Conservation (phyloP, 768 basidiomycete species). For the Podaxis carcinomalis region DNA sequence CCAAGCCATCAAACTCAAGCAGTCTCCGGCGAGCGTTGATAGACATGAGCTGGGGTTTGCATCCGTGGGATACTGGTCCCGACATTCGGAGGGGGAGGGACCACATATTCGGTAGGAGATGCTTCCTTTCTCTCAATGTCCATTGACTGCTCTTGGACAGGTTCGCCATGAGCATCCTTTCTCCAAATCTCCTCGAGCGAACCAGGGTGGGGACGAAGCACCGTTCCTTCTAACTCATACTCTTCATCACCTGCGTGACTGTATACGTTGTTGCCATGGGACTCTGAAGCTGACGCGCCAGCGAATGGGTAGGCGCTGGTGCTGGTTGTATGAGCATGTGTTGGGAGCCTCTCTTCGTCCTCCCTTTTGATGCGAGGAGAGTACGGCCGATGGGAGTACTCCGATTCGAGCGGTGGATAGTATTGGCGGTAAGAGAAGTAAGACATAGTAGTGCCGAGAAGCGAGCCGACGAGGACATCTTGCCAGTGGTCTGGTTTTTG, state of each 20-base stretch:
- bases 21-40: background rate
- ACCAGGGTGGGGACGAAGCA: conserved; percentile 22
- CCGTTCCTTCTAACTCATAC: conserved; percentile 26
- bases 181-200: conserved; percentile 12
- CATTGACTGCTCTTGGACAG: background rate
- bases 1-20: background rate
- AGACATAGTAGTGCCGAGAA: conserved; percentile 68
- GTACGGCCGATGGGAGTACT: conserved; percentile 65
- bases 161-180: conserved; percentile 5
- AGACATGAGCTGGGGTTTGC: conserved; percentile 1
- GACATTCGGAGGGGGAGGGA: background rate
- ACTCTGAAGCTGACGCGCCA: conserved; percentile 1
- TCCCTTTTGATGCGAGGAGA: conserved; percentile 58
- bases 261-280: conserved; percentile 7
- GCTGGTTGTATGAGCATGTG: conserved; percentile 14
- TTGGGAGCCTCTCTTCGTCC: conserved; percentile 40
- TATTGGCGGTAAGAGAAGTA: conserved; percentile 83
- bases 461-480: conserved; percentile 77
- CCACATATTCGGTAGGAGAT: background rate
- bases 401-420: conserved; percentile 67
- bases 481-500: conserved; percentile 66
- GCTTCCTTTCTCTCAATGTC: background rate
- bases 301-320: background rate
- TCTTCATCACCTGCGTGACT: conserved; percentile 16
- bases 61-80: background rate